These are phyloP conservation scores for Silene vulgaris DNA, from an alignment of 179 eudicot species.

Conservation along the genomic window DNA sequence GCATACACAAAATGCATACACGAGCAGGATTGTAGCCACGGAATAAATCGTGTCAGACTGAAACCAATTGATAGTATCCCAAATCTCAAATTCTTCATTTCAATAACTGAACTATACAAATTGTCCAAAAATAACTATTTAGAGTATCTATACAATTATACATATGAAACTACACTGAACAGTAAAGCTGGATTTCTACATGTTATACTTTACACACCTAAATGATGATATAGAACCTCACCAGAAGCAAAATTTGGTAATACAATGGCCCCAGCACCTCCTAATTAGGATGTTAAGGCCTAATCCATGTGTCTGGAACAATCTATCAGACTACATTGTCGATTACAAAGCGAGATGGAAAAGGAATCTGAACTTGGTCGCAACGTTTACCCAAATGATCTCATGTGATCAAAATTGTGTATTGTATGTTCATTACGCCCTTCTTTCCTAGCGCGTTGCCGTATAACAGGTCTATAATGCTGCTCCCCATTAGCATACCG, in stretches of 20 bases:
- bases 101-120: too few species aligned
- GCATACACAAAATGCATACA: too few species aligned
- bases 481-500: conserved; percentile 33
- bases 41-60: too few species aligned
- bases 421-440: conserved; percentile 45
- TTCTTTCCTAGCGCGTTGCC: conserved; percentile 59
- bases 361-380: conserved; percentile 15
- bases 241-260: conserved; percentile 8
- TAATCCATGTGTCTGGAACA: neutral
- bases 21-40: too few species aligned
- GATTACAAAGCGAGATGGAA: neutral
- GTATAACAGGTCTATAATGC: conserved; percentile 35
- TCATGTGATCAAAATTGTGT: conserved; percentile 16
- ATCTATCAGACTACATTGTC: neutral
- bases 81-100: too few species aligned
- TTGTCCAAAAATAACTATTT: too few species aligned
- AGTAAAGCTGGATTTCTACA: conserved; percentile 15
- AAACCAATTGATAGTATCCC: too few species aligned
- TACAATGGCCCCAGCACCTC: neutral
- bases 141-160: too few species aligned
- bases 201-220: conserved; percentile 26
- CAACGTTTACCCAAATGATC: conserved; percentile 20
- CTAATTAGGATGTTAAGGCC: neutral
- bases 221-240: conserved; percentile 15
- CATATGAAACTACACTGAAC: conserved; percentile 13